Conservation (phyloP, 2,329 filamentous ascomycete genomes). For the Sporothrix euskadiensis region DNA sequence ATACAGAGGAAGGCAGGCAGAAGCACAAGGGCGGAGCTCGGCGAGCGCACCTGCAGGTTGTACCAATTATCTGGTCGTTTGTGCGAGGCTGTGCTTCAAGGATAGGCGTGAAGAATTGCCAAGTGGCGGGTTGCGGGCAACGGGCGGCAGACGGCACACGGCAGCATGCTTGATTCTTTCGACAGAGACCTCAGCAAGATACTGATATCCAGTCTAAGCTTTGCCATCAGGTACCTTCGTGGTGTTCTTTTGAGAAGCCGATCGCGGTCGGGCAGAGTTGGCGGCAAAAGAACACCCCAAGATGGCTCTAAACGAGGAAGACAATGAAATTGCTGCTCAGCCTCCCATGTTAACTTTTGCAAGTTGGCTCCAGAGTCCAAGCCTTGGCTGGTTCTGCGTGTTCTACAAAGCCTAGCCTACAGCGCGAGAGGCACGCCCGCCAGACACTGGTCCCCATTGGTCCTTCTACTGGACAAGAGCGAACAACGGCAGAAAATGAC, state of each 20-base stretch:
- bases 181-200: not conserved
- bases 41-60: not conserved
- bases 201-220: not conserved
- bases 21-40: not conserved
- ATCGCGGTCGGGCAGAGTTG: not conserved
- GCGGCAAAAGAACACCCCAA: not conserved
- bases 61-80: not conserved
- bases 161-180: not conserved
- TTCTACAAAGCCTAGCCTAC: not conserved
- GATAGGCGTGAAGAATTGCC: not conserved
- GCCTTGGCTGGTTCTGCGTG: slow-evolving; percentile 7
- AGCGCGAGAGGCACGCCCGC: slow-evolving; percentile 8
- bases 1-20: slow-evolving; percentile 1
- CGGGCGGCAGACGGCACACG: not conserved
- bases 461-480: not conserved
- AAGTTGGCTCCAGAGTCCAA: not conserved
- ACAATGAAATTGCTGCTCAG: slow-evolving; percentile 12
- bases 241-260: not conserved
- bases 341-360: slow-evolving; percentile 12
- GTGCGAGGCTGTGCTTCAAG: slow-evolving; percentile 11
- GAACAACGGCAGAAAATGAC: not conserved
- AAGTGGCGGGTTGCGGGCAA: not conserved
- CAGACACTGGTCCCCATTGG: not conserved
- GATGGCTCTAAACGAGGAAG: not conserved
- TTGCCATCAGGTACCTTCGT: not conserved